Evolutionary conservation across 352 stramenopile species (phyloP), one percentile per base, ranked within the genome.

Genomic region (Phytophthora hibernalis): DNA sequence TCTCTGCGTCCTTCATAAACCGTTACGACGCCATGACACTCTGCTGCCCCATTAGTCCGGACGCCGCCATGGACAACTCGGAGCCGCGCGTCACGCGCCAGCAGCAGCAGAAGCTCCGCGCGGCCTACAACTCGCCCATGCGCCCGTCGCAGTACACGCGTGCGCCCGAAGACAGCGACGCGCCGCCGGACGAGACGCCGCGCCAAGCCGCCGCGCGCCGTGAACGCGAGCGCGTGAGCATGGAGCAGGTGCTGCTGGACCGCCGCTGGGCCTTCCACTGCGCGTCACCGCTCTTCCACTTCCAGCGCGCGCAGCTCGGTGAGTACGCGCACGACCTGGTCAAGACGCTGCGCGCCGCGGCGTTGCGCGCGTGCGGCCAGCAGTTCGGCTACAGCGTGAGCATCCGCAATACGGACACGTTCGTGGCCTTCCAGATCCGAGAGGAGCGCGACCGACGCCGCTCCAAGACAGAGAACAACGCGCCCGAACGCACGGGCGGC

Each of bases 371-470:
- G n/a, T 83, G 70, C 43, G 72, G 69, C 33, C 69, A 76, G 45
- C 80, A 88, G 65, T 85, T 86, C 42, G 82, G 82, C 18, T 91
- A 91, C 72, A 82, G 64, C 45, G 82, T 91, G 35, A 85, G 77
- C 52, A 87, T 91, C 52, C 80, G 77, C 55, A 80, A 74, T 35
- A 82, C 68, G 10, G 53, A 82, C 22, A 55, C 64, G 31, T 80
- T 82, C 47, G 79, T 91, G 45, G 79, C 74, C n/a, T 87, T 91
- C 51, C 65, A 89, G 31, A 73, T 91, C 37, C 57, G 54, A 13
- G 82, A 91, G 42, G 82, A 88, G 48, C 76, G 80, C 18, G 76
- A 79, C 22, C 53, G 51, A 20, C 43, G 54, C 20, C 24, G 55
- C 24, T 4, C 21, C 22, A 60, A 52, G 12, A 38, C 20, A 35